phyloP scores from a whole-genome alignment of 2,329 filamentous ascomycete genomes.

The Exophiala aquamarina region DNA sequence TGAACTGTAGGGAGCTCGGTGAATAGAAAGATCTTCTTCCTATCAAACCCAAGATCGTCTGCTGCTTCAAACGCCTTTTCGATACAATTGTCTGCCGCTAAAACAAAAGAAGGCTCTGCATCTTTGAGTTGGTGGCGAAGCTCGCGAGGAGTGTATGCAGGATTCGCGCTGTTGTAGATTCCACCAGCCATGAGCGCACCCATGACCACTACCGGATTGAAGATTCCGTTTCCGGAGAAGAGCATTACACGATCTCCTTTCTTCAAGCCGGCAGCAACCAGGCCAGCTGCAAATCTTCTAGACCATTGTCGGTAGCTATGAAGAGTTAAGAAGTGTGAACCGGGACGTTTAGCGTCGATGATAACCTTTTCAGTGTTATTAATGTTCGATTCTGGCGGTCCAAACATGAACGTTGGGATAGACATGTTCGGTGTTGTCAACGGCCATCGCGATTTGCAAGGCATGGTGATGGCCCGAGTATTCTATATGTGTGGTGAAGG shows the following conservation, averaged over 20 bases:
- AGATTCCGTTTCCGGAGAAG: constrained; percentile 55
- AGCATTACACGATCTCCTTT: constrained; percentile 55
- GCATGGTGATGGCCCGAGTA: constrained; percentile 43
- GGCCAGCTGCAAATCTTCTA: constrained; percentile 66
- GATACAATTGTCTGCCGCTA: constrained; percentile 62
- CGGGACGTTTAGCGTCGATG: constrained; percentile 66
- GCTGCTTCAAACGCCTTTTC: constrained; percentile 68
- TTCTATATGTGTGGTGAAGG: too few species aligned
- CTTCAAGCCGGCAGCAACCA: constrained; percentile 32
- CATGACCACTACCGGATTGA: constrained; percentile 40
- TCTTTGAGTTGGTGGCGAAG: constrained; percentile 47
- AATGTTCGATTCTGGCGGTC: constrained; percentile 48
- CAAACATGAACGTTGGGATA: constrained; percentile 51
- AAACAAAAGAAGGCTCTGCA: constrained; percentile 62
- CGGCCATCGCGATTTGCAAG: constrained; percentile 52
- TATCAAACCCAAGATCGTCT: constrained; percentile 54
- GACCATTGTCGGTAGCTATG: constrained; percentile 67
- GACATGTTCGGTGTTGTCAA: constrained; percentile 48
- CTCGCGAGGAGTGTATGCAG: constrained; percentile 48
- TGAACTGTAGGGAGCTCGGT: constrained; percentile 45
- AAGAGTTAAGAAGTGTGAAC: constrained; percentile 66
- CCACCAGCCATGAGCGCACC: constrained; percentile 47
- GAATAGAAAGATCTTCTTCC: constrained; percentile 63
- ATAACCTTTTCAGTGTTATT: constrained; percentile 49
- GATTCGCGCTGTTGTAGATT: constrained; percentile 52